Base-by-base conservation (phyloP, 768 basidiomycete species). In the Termitomyces sp. region DNA sequence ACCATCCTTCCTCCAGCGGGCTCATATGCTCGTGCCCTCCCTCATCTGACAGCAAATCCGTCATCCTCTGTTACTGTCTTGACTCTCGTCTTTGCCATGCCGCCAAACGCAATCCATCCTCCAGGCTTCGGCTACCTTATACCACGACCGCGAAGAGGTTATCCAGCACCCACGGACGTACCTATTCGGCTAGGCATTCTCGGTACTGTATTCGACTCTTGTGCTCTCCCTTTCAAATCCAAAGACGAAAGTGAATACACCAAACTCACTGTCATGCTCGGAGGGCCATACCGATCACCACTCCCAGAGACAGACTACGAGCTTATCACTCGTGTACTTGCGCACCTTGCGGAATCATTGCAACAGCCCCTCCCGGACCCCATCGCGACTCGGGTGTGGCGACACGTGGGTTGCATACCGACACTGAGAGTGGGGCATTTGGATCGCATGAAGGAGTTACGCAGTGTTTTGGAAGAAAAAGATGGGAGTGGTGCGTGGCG, bases 101-200 rank as follows among this genome's bases (percentile, higher is more conserved):
- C 80, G 31, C 68, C 74, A 24, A 66, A 72, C 56, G 57, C 68
- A 24, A 78, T 95, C 49, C 88, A 93, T 63, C 93, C 94, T 0
- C 78, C 79, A 2, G 96, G 96, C 4, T 99, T 98, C 68, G 96
- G 96, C 9, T 98, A 94, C 74, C 87, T 99, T 66, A 80, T 97
- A 53, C 94, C 95, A 0, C 89, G 94, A 16, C 85, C 89, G 0
- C 72, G 71, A 32, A 69, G 69, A 5, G 86, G 78, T 22, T 88
- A 90, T 61, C 64, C 70, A n/a, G 55, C 60, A 13, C 63, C 18
- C 55, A 16, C 16, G 57, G 26, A 58, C 53, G 16, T 55, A 3
- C 48, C 59, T 4, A 64, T 68, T 34, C 62, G 69, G 48, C 69
- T 77, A 12, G 82, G 83, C 4, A 79, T 90, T 20, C 79, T 98